Percentiles rank a stretch among this genome's conserved stretches.
These are phyloP conservation scores for Triticum aestivum DNA, from an alignment of 176 grass and related monocot species.

Conservation along the genomic window DNA sequence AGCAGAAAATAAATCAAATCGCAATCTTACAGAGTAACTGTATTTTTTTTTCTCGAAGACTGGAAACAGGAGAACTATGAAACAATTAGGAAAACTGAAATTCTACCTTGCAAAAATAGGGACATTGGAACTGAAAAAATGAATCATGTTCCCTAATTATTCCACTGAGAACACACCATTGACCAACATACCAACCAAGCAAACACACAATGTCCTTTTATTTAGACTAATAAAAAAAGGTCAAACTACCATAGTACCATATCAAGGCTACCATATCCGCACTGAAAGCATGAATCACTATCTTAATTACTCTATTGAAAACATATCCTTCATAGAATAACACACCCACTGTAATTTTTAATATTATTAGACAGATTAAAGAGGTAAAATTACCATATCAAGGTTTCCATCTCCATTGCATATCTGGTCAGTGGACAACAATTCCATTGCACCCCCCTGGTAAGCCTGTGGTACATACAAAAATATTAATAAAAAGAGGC, in stretches of 20 bases:
- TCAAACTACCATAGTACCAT: conserved; percentile 56
- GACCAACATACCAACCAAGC: not conserved
- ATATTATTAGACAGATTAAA: conserved; percentile 18
- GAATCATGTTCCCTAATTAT: not conserved
- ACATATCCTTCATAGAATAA: not conserved
- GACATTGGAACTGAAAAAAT: conserved; percentile 23
- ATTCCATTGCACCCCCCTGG: conserved; percentile 53
- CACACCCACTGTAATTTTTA: not conserved
- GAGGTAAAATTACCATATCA: conserved; percentile 52
- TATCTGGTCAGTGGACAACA: conserved; percentile 41
- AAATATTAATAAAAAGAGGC: conserved; percentile 5
- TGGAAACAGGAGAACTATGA: not conserved
- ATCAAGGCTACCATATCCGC: conserved; percentile 31
- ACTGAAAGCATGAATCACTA: conserved; percentile 8
- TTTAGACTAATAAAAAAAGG: not conserved
- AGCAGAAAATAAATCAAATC: not conserved
- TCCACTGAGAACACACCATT: not conserved
- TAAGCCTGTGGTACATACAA: conserved; percentile 43
- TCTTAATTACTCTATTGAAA: not conserved
- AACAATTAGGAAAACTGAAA: not conserved
- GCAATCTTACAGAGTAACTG: not conserved
- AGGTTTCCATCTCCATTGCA: conserved; percentile 25
- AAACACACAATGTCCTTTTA: not conserved
- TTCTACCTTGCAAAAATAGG: not conserved
- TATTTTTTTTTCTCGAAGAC: not conserved